Conservation (phyloP, 2,329 filamentous ascomycete genomes). For the Chaetomiaceae sp. region DNA sequence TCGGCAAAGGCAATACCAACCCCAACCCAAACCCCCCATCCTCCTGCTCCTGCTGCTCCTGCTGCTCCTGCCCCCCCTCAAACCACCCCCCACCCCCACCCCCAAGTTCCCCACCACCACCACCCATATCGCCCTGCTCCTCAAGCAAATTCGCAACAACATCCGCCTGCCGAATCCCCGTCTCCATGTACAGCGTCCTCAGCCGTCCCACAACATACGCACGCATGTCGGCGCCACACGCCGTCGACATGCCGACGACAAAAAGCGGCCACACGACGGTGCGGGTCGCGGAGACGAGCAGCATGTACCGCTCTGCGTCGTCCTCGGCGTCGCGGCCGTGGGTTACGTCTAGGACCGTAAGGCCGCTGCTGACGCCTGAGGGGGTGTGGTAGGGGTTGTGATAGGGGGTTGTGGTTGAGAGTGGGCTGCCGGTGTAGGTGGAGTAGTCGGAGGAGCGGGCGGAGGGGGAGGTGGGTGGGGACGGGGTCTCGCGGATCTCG, state of each 20-base stretch:
- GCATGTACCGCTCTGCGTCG: conserved; percentile 43
- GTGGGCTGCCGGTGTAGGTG: conserved; percentile 15
- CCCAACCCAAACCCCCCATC: conserved; percentile 13
- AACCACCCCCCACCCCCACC: background rate
- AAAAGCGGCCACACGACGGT: conserved; percentile 49
- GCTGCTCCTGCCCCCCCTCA: background rate
- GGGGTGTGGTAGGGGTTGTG: no score
- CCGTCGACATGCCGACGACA: conserved; percentile 44
- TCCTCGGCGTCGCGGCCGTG: conserved; percentile 33
- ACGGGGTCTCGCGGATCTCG: conserved; percentile 29
- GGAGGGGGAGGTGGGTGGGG: conserved; percentile 27
- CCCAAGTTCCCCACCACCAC: background rate
- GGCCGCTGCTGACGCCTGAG: conserved; percentile 27
- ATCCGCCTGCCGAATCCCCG: conserved; percentile 42
- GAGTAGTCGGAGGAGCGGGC: conserved; percentile 19
- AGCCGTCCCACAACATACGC: conserved; percentile 43
- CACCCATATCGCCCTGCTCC: conserved; percentile 25
- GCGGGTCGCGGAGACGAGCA: conserved; percentile 44
- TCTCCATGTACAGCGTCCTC: conserved; percentile 41
- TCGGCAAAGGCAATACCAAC: conserved; percentile 2
- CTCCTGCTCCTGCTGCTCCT: background rate
- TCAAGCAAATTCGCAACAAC: conserved; percentile 40
- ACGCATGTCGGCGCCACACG: conserved; percentile 38
- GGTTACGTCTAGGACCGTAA: conserved; percentile 39
- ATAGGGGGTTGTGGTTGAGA: conserved; percentile 11